phyloP scores from a whole-genome alignment of 768 basidiomycete genomes.

The Clitopilus hobsonii region DNA sequence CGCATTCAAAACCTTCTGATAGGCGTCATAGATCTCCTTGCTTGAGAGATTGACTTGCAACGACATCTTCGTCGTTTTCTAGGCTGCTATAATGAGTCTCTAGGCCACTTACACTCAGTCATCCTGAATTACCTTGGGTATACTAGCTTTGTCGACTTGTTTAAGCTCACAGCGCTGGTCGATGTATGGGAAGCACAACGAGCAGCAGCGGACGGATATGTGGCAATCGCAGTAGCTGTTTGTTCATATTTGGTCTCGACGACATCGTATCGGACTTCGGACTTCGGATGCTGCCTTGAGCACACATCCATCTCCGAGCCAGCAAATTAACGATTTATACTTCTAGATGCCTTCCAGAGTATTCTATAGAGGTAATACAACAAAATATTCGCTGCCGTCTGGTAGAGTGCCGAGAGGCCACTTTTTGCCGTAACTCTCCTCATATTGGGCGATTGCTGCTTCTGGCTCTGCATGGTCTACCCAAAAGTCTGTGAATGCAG shows the following conservation, averaged over 20 bases:
- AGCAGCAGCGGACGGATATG: not conserved
- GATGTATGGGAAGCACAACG: not conserved
- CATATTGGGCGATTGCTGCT: not conserved
- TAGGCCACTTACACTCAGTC: not conserved
- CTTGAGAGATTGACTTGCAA: slow-evolving; percentile 76
- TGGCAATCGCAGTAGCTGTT: not conserved
- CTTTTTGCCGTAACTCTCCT: not conserved
- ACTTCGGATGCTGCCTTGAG: not conserved
- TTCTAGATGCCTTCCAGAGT: not conserved
- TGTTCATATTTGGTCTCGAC: not conserved
- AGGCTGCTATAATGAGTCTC: not conserved
- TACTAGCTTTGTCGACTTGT: not conserved
- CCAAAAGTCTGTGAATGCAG: not conserved
- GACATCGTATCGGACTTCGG: not conserved
- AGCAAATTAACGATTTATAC: too few relatives aligned
- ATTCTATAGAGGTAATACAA: not conserved
- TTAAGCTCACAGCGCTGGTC: not conserved
- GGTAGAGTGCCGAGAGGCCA: not conserved
- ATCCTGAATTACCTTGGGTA: not conserved
- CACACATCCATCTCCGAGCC: too few relatives aligned
- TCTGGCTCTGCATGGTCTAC: not conserved
- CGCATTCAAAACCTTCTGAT: slow-evolving; percentile 67
- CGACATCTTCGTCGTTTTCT: slow-evolving; percentile 47
- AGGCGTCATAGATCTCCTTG: slow-evolving; percentile 66
- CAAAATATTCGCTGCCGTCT: not conserved